Conservation (phyloP, 345 rosid genomes). For the Dovyalis caffra region DNA sequence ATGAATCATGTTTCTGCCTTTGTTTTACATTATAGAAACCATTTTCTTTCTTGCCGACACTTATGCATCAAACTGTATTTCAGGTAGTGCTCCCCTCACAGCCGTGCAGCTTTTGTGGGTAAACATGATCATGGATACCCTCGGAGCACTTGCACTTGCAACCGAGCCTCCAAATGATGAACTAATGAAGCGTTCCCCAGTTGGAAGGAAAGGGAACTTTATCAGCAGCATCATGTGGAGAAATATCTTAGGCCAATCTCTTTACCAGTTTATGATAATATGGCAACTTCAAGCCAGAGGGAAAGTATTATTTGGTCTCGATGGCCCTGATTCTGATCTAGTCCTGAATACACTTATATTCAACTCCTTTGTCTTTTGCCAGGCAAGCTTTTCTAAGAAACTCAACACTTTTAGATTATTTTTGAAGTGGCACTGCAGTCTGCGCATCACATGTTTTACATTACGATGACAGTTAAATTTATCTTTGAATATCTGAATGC, state of each 20-base stretch:
- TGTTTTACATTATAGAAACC: neutral
- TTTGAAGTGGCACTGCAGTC: too few relatives aligned
- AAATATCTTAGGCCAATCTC: constrained; percentile 81
- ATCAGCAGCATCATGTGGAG: constrained; percentile 96
- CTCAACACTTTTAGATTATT: neutral
- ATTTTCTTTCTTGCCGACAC: neutral
- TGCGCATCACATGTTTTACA: too few relatives aligned
- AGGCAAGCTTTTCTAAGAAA: constrained; percentile 44
- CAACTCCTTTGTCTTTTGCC: constrained; percentile 40
- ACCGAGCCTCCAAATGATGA: constrained; percentile 36
- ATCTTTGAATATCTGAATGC: too few relatives aligned
- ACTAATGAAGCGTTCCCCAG: constrained; percentile 32
- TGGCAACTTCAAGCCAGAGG: constrained; percentile 35
- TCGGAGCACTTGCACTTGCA: constrained; percentile 38
- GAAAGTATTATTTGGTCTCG: constrained; percentile 19
- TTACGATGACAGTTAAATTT: too few relatives aligned
- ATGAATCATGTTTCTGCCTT: neutral
- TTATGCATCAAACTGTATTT: constrained; percentile 7
- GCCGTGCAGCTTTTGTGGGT: constrained; percentile 40
- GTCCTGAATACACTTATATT: constrained; percentile 31
- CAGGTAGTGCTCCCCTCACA: constrained; percentile 34
- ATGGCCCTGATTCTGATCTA: constrained; percentile 49
- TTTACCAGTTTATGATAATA: constrained; percentile 42
- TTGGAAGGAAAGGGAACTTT: constrained; percentile 53
- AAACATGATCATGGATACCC: constrained; percentile 37